Conservation (phyloP, 2,329 filamentous ascomycete species). For the Ambrosiella beaveri region DNA sequence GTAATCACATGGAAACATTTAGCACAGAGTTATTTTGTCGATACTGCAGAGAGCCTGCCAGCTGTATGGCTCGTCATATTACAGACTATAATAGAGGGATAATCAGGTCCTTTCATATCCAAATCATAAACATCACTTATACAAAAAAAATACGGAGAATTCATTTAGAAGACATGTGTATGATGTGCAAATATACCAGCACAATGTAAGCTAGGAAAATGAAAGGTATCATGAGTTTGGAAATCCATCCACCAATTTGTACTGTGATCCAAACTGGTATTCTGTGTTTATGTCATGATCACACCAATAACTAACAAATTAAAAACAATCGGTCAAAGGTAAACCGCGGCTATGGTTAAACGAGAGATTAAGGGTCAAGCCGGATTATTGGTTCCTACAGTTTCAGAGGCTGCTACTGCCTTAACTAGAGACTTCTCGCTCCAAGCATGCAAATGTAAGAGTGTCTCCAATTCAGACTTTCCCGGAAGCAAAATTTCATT, state of each 20-base stretch:
- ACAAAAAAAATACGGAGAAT: background rate
- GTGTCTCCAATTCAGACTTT: constrained; percentile 56
- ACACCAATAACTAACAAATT: no score
- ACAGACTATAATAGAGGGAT: background rate
- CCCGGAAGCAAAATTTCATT: constrained; percentile 72
- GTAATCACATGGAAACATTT: background rate
- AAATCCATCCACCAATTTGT: no score
- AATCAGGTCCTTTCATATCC: background rate
- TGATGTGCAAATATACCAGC: no score
- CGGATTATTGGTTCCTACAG: no score
- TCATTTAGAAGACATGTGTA: no score
- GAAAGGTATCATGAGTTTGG: no score
- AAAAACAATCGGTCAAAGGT: no score
- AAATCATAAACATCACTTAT: background rate
- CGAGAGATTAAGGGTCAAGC: no score
- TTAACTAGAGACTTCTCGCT: constrained; percentile 17
- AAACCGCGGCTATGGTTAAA: no score
- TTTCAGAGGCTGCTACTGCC: background rate
- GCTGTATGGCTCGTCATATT: background rate
- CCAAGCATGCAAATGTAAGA: constrained; percentile 74
- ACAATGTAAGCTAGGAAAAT: no score
- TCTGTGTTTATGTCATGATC: no score
- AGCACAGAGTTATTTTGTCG: background rate
- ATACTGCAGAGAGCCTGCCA: background rate
- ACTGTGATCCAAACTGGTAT: no score